Conservation (phyloP, 1,284 basidiomycete species). For the Sporisorium reilianum region DNA sequence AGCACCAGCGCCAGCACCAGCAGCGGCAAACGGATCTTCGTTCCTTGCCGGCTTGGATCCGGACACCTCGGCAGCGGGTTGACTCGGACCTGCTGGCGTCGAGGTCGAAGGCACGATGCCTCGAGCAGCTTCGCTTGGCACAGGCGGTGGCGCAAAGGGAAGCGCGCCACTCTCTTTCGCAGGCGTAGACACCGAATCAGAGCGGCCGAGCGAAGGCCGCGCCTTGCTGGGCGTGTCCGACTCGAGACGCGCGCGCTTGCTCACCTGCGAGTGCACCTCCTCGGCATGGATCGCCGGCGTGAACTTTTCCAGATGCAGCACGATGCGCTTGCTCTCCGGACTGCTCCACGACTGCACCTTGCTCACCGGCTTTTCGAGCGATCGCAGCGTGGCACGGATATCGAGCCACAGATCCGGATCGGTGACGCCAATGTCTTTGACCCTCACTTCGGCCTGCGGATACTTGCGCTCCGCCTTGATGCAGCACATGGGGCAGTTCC, state of each 20-base stretch:
- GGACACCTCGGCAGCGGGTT: conserved; percentile 15
- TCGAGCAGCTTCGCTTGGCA: conserved; percentile 44
- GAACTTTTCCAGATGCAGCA: conserved; percentile 64
- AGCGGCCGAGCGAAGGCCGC: conserved; percentile 28
- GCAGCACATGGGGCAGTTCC: conserved; percentile 69
- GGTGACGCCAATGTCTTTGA: conserved; percentile 56
- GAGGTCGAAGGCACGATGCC: conserved; percentile 15
- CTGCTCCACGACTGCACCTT: conserved; percentile 60
- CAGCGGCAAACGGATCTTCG: conserved; percentile 22
- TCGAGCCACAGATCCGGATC: conserved; percentile 64
- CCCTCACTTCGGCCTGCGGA: conserved; percentile 64
- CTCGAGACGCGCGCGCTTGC: conserved; percentile 41
- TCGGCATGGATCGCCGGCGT: conserved; percentile 61
- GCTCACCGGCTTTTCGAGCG: conserved; percentile 60
- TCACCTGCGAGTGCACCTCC: conserved; percentile 40
- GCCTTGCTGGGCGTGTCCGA: conserved; percentile 41
- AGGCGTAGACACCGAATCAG: conserved; percentile 33
- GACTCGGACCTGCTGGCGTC: conserved; percentile 14
- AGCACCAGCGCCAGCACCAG: not conserved
- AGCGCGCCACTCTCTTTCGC: conserved; percentile 28
- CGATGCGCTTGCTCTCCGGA: conserved; percentile 54
- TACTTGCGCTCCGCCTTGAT: conserved; percentile 67
- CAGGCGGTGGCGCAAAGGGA: conserved; percentile 30
- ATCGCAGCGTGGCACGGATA: conserved; percentile 63
- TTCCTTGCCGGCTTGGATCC: conserved; percentile 13